Evolutionary conservation across 148 eudicot genomes (phyloP).

Genomic region (Nepenthes mirabilis): DNA sequence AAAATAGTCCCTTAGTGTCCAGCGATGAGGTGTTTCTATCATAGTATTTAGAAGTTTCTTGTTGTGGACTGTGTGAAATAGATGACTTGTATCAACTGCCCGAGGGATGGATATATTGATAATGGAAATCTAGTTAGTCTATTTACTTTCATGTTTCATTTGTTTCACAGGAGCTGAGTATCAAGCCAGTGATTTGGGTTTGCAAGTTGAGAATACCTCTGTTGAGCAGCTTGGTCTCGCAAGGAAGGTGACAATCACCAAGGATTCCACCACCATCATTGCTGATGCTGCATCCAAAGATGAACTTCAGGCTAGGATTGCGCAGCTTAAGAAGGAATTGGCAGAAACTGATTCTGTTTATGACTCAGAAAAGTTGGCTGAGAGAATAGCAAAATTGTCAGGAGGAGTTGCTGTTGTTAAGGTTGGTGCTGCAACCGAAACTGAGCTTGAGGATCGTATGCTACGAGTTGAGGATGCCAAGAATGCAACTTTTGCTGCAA

Average conservation of each 20-base stretch:
- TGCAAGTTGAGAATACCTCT: conserved; percentile 61
- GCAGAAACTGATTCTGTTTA: conserved; percentile 81
- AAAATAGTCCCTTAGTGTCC: too few species aligned
- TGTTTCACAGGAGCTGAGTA: conserved; percentile 71
- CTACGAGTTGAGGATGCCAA: conserved; percentile 96
- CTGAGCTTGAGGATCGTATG: conserved; percentile 95
- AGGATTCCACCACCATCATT: conserved; percentile 80
- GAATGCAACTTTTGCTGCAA: conserved; percentile 99
- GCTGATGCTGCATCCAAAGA: conserved; percentile 97
- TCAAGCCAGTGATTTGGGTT: conserved; percentile 80
- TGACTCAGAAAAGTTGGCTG: conserved; percentile 89
- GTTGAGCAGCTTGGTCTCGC: conserved; percentile 90
- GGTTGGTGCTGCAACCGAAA: conserved; percentile 98
- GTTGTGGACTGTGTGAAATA: too few species aligned
- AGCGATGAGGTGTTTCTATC: too few species aligned
- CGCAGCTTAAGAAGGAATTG: conserved; percentile 85
- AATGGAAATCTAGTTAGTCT: too few species aligned
- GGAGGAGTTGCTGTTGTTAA: conserved; percentile 98
- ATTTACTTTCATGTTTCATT: too few species aligned
- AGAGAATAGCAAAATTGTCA: conserved; percentile 88
- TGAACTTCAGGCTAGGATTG: conserved; percentile 92
- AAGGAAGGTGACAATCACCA: conserved; percentile 72
- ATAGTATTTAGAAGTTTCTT: too few species aligned
- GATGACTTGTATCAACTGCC: too few species aligned
- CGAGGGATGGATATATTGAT: too few species aligned